Percentiles rank a stretch among this genome's conserved stretches.
These are phyloP conservation scores for Fusarium sp. DNA, from an alignment of 2,329 filamentous ascomycete genomes.

Conservation along the genomic window DNA sequence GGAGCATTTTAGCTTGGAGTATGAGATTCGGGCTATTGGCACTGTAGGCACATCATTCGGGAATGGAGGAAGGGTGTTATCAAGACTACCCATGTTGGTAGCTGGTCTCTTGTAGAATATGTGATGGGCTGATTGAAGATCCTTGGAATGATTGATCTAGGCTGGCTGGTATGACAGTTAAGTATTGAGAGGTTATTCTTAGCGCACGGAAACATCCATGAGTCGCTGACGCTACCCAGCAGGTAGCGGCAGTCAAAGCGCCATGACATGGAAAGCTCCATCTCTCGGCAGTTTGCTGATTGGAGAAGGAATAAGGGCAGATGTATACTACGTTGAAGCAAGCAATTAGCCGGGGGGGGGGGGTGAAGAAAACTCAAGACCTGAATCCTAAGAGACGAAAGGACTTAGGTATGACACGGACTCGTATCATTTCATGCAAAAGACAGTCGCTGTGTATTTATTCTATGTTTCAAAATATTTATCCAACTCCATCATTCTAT, in stretches of 20 bases:
- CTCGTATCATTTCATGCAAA: neutral
- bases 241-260: accelerated
- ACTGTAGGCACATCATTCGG: neutral
- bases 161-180: neutral
- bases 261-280: neutral
- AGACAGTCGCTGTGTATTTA: neutral
- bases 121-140: neutral
- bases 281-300: neutral
- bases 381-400: too few species aligned
- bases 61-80: neutral
- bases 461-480: neutral
- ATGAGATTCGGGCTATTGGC: neutral
- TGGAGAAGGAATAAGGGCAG: neutral
- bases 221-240: neutral
- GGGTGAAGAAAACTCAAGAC: too few species aligned
- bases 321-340: neutral
- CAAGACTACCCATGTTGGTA: neutral
- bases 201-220: neutral
- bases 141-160: too few species aligned
- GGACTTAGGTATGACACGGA: too few species aligned
- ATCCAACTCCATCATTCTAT: neutral
- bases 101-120: accelerated
- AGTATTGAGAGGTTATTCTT: neutral
- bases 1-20: neutral
- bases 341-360: too few species aligned